Evolutionary conservation across 306 rosid genomes (phyloP).

Genomic region (Argentina anserina): DNA sequence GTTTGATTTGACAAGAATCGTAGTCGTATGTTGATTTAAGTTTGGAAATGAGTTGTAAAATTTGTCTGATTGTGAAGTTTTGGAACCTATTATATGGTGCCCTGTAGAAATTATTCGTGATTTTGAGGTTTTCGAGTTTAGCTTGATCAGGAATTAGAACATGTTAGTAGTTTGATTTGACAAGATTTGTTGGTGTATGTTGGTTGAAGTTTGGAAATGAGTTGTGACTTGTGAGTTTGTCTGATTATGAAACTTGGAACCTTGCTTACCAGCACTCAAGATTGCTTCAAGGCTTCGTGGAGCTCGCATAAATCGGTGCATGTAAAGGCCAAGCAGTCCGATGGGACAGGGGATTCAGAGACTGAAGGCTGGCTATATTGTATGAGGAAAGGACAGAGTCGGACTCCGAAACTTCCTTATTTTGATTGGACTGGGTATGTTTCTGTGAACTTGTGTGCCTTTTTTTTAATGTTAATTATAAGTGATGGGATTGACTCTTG

Average conservation of each 20-base stretch:
- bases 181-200: not conserved
- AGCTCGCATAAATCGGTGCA: slow-evolving; percentile 83
- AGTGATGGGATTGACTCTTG: slow-evolving; percentile 9
- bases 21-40: not conserved
- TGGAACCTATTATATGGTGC: slow-evolving; percentile 4
- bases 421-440: slow-evolving; percentile 95
- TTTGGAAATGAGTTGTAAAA: not conserved
- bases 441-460: slow-evolving; percentile 11
- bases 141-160: not conserved
- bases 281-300: slow-evolving; percentile 95
- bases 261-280: slow-evolving; percentile 76
- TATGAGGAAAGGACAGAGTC: slow-evolving; percentile 75
- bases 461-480: slow-evolving; percentile 11
- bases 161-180: not conserved
- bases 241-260: slow-evolving; percentile 3
- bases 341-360: slow-evolving; percentile 40
- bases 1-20: not conserved
- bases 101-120: too few species aligned
- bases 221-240: not conserved
- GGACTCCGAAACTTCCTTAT: slow-evolving; percentile 73
- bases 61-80: not conserved
- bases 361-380: slow-evolving; percentile 80
- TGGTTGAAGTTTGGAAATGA: not conserved
- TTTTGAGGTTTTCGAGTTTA: not conserved
- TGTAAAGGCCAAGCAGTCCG: slow-evolving; percentile 52